phyloP scores from a whole-genome alignment of 73 alveolate species.

The Tetrahymena malaccensis region DNA sequence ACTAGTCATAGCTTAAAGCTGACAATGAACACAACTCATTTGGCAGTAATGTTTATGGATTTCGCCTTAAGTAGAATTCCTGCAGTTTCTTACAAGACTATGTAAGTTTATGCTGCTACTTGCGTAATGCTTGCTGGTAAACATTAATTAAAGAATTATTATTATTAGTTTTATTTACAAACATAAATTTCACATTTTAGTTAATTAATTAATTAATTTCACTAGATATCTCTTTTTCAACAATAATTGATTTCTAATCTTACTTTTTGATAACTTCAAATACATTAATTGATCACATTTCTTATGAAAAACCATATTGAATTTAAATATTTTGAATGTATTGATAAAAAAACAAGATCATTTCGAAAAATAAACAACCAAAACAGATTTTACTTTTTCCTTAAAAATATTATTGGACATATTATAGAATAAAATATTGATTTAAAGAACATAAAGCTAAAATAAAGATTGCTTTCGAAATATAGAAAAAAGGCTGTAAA shows the following conservation, averaged over 20 bases:
- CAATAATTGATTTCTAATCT: not conserved
- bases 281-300: not conserved
- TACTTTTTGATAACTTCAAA: not conserved
- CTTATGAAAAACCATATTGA: not conserved
- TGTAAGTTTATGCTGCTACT: conserved; percentile 25
- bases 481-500: no score
- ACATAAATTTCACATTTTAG: no score
- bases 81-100: not conserved
- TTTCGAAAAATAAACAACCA: not conserved
- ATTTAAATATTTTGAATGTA: not conserved
- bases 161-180: not conserved
- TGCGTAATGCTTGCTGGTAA: conserved; percentile 40
- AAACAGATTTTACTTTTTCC: not conserved
- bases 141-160: not conserved
- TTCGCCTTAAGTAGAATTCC: not conserved
- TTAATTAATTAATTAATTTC: not conserved
- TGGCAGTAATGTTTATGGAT: not conserved
- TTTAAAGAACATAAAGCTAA: no score
- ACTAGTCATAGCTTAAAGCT: not conserved
- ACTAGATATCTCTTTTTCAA: not conserved
- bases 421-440: not conserved
- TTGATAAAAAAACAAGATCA: not conserved
- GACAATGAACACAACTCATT: not conserved
- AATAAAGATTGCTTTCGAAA: no score
- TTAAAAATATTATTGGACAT: not conserved